Conservation (phyloP, 129 eudicot species). For the Ambrosia trifida region DNA sequence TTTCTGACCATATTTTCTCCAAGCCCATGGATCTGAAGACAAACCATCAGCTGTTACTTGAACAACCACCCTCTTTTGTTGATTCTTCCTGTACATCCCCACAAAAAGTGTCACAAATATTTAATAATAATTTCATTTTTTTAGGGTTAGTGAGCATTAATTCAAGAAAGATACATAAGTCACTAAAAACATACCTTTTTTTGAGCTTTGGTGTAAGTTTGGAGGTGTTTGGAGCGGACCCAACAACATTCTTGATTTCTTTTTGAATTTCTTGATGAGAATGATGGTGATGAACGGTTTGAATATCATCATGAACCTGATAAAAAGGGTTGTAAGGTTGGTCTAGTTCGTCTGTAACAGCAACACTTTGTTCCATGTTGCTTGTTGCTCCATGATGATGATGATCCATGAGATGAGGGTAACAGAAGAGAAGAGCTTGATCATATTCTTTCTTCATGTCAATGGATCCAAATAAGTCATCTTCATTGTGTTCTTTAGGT, state of each 20-base stretch:
- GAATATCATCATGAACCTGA: constrained; percentile 19
- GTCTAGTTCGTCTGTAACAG: constrained; percentile 44
- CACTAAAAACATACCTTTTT: constrained; percentile 41
- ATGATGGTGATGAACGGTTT: constrained; percentile 19
- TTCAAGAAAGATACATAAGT: not conserved
- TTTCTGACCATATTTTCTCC: constrained; percentile 97
- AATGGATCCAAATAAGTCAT: constrained; percentile 28
- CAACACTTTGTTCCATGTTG: constrained; percentile 4
- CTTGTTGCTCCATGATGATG: constrained; percentile 1
- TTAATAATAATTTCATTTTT: not conserved
- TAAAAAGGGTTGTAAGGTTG: constrained; percentile 66
- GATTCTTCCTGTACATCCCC: constrained; percentile 59
- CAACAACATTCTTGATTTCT: constrained; percentile 27
- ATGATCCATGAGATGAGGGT: constrained; percentile 32
- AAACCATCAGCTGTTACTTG: constrained; percentile 67
- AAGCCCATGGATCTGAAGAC: constrained; percentile 87
- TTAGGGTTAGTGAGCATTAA: not conserved
- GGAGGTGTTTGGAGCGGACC: constrained; percentile 35
- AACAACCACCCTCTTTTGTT: constrained; percentile 67
- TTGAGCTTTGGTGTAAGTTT: constrained; percentile 51
- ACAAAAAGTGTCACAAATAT: constrained; percentile 11
- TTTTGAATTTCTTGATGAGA: constrained; percentile 23
- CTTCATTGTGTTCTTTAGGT: constrained; percentile 14
- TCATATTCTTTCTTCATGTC: constrained; percentile 38
- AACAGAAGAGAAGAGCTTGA: constrained; percentile 41